Evolutionary conservation across 371 early-diverging fungal genomes (phyloP).

Genomic region (Syncephalis fuscata): DNA sequence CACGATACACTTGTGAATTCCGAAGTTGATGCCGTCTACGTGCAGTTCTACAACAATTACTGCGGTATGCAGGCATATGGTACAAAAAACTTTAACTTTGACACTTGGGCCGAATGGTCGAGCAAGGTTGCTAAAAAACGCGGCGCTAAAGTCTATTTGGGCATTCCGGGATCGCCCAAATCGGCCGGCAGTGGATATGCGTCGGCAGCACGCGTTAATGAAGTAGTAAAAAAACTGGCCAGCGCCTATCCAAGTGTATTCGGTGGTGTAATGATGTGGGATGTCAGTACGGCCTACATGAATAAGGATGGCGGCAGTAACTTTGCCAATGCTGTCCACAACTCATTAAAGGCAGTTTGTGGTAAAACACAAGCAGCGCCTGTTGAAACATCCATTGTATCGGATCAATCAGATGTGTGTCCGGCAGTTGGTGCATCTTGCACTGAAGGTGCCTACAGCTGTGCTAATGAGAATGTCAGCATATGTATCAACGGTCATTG

Average conservation of each 20-base stretch:
- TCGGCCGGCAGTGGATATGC: constrained; percentile 37
- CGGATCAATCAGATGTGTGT: too few relatives aligned
- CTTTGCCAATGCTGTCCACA: background rate
- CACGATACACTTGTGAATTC: constrained; percentile 8
- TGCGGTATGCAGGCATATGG: constrained; percentile 29
- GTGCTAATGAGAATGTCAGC: background rate
- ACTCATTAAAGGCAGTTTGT: background rate
- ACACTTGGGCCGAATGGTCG: constrained; percentile 37
- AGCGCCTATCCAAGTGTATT: constrained; percentile 21
- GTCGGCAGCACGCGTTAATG: constrained; percentile 15
- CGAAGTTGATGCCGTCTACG: constrained; percentile 24
- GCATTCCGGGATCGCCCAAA: constrained; percentile 33
- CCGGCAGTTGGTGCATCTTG: constrained; percentile 3
- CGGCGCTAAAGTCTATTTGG: constrained; percentile 34
- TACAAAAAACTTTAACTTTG: constrained; percentile 28
- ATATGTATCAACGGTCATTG: constrained; percentile 2
- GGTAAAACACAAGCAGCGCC: too few relatives aligned
- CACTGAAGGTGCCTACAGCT: background rate
- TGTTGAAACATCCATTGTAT: too few relatives aligned
- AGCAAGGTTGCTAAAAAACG: constrained; percentile 27
- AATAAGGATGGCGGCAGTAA: background rate
- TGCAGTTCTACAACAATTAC: constrained; percentile 63
- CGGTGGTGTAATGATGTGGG: constrained; percentile 57
- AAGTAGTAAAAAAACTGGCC: constrained; percentile 15
- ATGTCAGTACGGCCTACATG: constrained; percentile 12